Evolutionary conservation across 1,284 basidiomycete genomes (phyloP).

Genomic region (Sporisorium reilianum): DNA sequence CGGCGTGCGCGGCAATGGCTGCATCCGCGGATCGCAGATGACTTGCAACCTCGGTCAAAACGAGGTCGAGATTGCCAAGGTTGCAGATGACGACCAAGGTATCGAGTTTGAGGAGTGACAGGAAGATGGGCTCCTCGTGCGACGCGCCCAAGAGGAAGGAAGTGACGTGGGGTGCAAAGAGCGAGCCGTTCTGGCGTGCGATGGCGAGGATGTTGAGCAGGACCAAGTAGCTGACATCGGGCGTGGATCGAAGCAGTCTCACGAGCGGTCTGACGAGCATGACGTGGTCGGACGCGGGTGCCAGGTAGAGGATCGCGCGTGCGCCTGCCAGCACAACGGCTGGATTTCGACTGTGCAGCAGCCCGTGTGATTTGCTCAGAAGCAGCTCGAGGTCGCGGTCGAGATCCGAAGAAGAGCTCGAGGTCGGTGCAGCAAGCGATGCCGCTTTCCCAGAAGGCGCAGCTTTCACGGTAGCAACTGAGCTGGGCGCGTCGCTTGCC

Average conservation of each 20-base stretch:
- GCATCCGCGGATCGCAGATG: conserved; percentile 41
- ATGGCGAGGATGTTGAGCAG: conserved; percentile 46
- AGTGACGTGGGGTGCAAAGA: conserved; percentile 41
- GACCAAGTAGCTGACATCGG: conserved; percentile 53
- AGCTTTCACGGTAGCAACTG: not conserved
- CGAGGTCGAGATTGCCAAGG: conserved; percentile 14
- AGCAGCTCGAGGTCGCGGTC: conserved; percentile 63
- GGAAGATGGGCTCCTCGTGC: conserved; percentile 51
- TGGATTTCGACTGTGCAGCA: conserved; percentile 57
- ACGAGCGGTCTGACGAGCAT: conserved; percentile 39
- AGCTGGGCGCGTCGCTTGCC: conserved; percentile 13
- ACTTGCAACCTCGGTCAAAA: conserved; percentile 41
- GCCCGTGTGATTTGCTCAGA: conserved; percentile 42
- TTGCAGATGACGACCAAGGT: conserved; percentile 46
- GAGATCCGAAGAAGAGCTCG: conserved; percentile 17
- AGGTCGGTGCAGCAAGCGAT: not conserved
- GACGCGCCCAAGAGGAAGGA: conserved; percentile 55
- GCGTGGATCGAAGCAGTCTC: conserved; percentile 42
- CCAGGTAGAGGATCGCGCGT: conserved; percentile 38
- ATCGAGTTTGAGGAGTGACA: conserved; percentile 58
- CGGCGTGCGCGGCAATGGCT: conserved; percentile 43
- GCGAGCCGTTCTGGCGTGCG: conserved; percentile 15
- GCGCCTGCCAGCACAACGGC: conserved; percentile 56
- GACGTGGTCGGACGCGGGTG: conserved; percentile 24
- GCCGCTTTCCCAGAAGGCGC: not conserved